phyloP scores from a whole-genome alignment of 495 filamentous ascomycete species.

The Tuber magnatum region DNA sequence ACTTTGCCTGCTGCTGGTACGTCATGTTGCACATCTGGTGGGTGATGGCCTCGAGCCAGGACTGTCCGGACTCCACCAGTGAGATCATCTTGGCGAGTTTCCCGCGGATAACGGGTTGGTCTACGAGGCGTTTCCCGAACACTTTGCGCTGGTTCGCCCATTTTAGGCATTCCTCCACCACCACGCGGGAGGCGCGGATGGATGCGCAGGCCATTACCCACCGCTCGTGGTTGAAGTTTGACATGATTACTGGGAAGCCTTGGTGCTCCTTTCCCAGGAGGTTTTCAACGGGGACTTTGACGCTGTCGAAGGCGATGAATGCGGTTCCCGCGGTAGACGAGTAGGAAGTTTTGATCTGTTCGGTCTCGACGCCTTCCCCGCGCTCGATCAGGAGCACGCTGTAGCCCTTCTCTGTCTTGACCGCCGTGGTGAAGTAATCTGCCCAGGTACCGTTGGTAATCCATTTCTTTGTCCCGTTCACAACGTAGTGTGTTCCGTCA shows the following conservation, averaged over 20 bases:
- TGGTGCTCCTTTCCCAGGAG: conserved; percentile 78
- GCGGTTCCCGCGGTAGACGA: conserved; percentile 71
- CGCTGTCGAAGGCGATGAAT: conserved; percentile 77
- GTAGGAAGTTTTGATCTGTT: conserved; percentile 79
- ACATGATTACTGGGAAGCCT: conserved; percentile 81
- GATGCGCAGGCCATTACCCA: conserved; percentile 56
- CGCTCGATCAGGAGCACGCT: conserved; percentile 69
- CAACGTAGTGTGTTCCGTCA: conserved; percentile 76
- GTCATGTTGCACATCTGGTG: conserved; percentile 85
- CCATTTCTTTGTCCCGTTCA: conserved; percentile 91
- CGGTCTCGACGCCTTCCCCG: conserved; percentile 51
- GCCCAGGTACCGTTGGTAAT: conserved; percentile 81
- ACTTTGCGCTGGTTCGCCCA: conserved; percentile 87
- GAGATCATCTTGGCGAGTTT: conserved; percentile 88
- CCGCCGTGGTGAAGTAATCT: conserved; percentile 79
- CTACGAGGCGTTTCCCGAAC: conserved; percentile 70
- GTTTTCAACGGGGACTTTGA: conserved; percentile 74
- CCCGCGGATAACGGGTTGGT: conserved; percentile 78
- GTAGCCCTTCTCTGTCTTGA: conserved; percentile 74
- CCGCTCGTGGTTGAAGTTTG: conserved; percentile 65
- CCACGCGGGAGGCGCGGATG: conserved; percentile 56
- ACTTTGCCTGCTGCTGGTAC: conserved; percentile 67
- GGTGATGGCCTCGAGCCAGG: conserved; percentile 76
- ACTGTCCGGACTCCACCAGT: conserved; percentile 69
- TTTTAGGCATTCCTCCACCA: conserved; percentile 80